A percentile compares a stretch with the other conserved stretches of the same genome.
These are phyloP conservation scores for Neohortaea acidophila DNA, from an alignment of 495 filamentous ascomycete species.

Conservation along the genomic window DNA sequence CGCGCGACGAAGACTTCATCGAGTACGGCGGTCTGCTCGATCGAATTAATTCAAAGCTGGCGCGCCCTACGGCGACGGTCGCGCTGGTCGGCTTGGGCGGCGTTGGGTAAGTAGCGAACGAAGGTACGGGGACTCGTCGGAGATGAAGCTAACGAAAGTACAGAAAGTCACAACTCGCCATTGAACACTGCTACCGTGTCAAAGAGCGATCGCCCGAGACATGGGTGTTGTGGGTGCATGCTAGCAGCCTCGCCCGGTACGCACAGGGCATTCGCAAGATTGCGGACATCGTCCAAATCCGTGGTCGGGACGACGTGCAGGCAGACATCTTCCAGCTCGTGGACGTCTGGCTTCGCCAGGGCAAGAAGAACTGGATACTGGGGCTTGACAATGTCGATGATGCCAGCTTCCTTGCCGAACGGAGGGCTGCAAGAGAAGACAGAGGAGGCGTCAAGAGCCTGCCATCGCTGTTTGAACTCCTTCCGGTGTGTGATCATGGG, in stretches of 20 bases:
- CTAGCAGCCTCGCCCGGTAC: conserved; percentile 28
- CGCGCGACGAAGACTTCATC: too few species aligned
- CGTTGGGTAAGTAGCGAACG: too few species aligned
- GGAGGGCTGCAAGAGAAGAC: conserved; percentile 13
- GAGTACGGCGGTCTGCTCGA: too few species aligned
- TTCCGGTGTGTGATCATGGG: conserved; percentile 24
- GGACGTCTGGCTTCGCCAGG: conserved; percentile 24
- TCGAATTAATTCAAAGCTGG: too few species aligned
- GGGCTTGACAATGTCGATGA: conserved; percentile 36
- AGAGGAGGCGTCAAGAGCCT: neutral
- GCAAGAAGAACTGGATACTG: conserved; percentile 27
- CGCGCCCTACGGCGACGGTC: too few species aligned
- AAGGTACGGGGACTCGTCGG: too few species aligned
- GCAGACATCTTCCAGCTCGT: conserved; percentile 30
- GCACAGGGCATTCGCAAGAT: conserved; percentile 30
- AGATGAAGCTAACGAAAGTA: neutral
- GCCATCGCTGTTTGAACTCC: conserved; percentile 1
- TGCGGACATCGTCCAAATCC: conserved; percentile 26
- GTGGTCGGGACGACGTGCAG: conserved; percentile 26
- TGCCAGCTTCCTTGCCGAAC: conserved; percentile 18
- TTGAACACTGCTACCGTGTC: conserved; percentile 28
- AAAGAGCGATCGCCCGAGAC: conserved; percentile 28
- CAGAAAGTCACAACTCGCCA: conserved; percentile 30
- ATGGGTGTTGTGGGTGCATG: conserved; percentile 39
- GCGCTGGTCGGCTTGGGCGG: too few species aligned